phyloP scores from a whole-genome alignment of 2,329 filamentous ascomycete species.

The Sarocladium strictum region DNA sequence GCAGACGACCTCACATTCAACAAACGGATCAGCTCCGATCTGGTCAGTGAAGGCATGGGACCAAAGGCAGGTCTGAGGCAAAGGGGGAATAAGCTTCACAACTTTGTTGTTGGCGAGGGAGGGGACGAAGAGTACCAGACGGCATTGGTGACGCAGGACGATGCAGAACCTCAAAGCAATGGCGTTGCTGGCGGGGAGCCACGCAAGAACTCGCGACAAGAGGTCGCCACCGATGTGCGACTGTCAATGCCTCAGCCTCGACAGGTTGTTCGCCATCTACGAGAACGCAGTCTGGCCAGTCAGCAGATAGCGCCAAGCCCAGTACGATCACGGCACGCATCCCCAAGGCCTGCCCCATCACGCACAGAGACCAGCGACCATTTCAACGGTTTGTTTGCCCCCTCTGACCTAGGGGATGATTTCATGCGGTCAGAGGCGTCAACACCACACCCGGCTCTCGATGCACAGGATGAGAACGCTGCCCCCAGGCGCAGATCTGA shows the following conservation, averaged over 20 bases:
- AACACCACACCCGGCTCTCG: conserved; percentile 22
- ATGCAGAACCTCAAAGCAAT: neutral
- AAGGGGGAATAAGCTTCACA: conserved; percentile 1
- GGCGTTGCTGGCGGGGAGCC: neutral
- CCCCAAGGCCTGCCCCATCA: neutral
- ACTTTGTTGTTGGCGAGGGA: neutral
- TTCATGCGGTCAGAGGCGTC: conserved; percentile 34
- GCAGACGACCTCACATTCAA: neutral
- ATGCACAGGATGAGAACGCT: conserved; percentile 20
- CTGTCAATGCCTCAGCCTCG: conserved; percentile 8
- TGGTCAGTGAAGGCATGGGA: neutral
- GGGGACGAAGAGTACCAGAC: conserved; percentile 8
- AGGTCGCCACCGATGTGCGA: neutral
- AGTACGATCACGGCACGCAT: conserved; percentile 2
- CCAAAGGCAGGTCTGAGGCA: neutral
- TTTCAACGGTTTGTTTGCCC: conserved; percentile 23
- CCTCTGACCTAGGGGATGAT: conserved; percentile 32
- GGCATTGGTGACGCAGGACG: conserved; percentile 1
- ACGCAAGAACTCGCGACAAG: neutral
- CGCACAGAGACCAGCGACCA: neutral
- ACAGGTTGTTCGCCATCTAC: neutral
- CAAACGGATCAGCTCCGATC: neutral
- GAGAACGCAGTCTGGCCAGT: neutral
- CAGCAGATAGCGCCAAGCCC: neutral
- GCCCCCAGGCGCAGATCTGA: conserved; percentile 5